Evolutionary conservation across 306 rosid genomes (phyloP), one percentile per base, ranked within the genome.

Genomic region (Prunus mira): DNA sequence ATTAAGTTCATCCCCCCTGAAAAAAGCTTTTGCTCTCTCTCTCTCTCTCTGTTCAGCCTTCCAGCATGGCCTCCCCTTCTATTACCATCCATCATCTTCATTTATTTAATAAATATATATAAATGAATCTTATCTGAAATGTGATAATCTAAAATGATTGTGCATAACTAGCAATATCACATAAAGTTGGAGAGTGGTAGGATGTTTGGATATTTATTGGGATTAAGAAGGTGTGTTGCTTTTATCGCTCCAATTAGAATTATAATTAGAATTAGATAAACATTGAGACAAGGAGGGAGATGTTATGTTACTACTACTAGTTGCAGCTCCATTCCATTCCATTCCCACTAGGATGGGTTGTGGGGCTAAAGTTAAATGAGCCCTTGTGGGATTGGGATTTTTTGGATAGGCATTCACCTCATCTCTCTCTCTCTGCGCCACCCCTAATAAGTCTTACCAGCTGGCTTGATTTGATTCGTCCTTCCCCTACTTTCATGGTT

Each of bases 1-100:
- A 38, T 74, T 69, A 84, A 80, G 91, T 95, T 86, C 97, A 95
- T 95, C 97, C 97, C 97, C 98, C 97, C 96, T 86, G 96, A 80
- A 77, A 30, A 13, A 15, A 10, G 14, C 2, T 7, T 15, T 30
- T 30, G 12, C 83, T 32, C 6, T 5, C 79, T 73, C 87, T 87
- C 86, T 85, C 88, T 76, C 76, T 63, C 73, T 57, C 24, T 46
- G 61, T 46, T 81, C 73, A 20, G 71, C 61, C 78, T 2, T 73
- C 54, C 72, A 67, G 75, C 89, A 83, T 86, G 82, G 82, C 60
- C 69, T 34, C 25, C 38, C 43, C 45, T 38, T 17, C 67, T 7
- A 6, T 28, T 62, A 14, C 67, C 45, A 27, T 27, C 20, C 67
- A 27, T 27, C 43, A 30, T 34, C 67, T 63, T 27, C 25, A 56